Conservation (phyloP, 1,284 basidiomycete species). For the Melampsora larici-populina region DNA sequence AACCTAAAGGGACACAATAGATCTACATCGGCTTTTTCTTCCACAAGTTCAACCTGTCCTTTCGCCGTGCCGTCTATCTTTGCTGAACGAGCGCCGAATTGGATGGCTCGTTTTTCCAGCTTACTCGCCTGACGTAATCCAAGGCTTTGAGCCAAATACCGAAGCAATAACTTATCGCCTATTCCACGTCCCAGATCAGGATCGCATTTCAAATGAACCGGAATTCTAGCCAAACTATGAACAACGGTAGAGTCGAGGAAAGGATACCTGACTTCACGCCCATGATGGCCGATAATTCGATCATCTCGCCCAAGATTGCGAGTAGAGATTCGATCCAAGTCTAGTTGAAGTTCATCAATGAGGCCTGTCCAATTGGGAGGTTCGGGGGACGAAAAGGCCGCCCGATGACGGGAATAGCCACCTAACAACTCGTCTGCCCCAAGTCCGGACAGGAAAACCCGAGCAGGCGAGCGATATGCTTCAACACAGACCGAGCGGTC, state of each 20-base stretch:
- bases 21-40: neutral
- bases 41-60: conserved; percentile 11
- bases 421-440: conserved; percentile 94
- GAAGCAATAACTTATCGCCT: conserved; percentile 31
- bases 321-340: conserved; percentile 32
- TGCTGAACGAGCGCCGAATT: conserved; percentile 34
- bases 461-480: conserved; percentile 69
- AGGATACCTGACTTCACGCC: conserved; percentile 34
- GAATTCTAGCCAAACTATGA: conserved; percentile 7
- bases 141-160: conserved; percentile 11
- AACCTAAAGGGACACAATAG: neutral
- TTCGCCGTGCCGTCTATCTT: conserved; percentile 28
- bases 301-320: conserved; percentile 37
- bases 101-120: conserved; percentile 33
- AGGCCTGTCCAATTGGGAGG: conserved; percentile 9
- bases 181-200: conserved; percentile 16
- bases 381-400: conserved; percentile 60
- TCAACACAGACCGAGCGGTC: conserved; percentile 44
- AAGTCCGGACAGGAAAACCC: conserved; percentile 82
- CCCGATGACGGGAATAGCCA: conserved; percentile 85
- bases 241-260: conserved; percentile 29
- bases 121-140: conserved; percentile 21
- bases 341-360: conserved; percentile 35
- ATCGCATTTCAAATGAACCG: conserved; percentile 35
- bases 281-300: conserved; percentile 25